phyloP scores from a whole-genome alignment of 2,329 filamentous ascomycete species.

The Diaporthe capsici region DNA sequence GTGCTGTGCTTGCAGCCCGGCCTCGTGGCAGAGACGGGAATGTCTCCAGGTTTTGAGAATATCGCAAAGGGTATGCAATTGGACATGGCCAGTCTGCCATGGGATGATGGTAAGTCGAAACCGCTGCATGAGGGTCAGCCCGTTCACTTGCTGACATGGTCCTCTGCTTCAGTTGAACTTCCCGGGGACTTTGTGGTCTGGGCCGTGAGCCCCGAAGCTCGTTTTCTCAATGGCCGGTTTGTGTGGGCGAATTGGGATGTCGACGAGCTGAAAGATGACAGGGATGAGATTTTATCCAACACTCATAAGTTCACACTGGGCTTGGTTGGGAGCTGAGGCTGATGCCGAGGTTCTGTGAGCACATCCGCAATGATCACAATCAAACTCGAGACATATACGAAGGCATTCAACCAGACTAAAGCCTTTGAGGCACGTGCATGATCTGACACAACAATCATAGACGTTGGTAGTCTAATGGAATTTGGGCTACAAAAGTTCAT shows the following conservation, averaged over 20 bases:
- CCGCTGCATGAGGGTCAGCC: not conserved
- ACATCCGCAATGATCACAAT: not conserved
- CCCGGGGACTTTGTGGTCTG: conserved; percentile 52
- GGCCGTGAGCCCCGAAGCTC: conserved; percentile 51
- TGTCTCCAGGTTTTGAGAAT: conserved; percentile 17
- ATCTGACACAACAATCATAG: not conserved
- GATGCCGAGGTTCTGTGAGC: fast-evolving
- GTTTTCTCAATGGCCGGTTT: conserved; percentile 51
- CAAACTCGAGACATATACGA: not conserved
- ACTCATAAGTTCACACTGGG: conserved; percentile 18
- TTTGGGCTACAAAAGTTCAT: not conserved
- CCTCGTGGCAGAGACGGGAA: conserved; percentile 18
- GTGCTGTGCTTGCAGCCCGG: conserved; percentile 28
- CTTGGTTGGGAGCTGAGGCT: not conserved
- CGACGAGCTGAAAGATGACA: conserved; percentile 48
- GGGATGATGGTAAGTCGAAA: conserved; percentile 10
- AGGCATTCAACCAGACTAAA: not conserved
- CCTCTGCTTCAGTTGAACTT: conserved; percentile 41
- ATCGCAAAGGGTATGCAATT: conserved; percentile 16
- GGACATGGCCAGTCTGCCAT: conserved; percentile 10
- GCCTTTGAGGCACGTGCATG: not conserved
- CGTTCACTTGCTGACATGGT: not conserved
- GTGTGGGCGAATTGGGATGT: conserved; percentile 55
- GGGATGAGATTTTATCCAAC: not conserved
- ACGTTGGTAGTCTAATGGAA: not conserved